Evolutionary conservation across 106 monocot species (phyloP), one percentile per base, ranked within the genome.

Genomic region (Phalaenopsis aphrodite): DNA sequence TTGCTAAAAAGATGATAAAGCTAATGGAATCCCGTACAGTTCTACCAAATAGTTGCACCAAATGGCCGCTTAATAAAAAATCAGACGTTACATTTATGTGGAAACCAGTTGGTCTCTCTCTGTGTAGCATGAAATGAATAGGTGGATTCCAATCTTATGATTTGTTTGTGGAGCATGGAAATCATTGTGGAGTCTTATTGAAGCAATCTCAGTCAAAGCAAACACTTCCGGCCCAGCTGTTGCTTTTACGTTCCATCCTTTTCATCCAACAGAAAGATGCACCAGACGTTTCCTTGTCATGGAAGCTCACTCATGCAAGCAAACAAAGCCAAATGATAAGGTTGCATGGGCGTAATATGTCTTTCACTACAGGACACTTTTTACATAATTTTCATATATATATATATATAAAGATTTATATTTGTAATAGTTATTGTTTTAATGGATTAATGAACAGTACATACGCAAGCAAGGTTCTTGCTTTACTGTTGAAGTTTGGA

Each of bases 211-310:
- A 74, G 43, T 74, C 74, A 74, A 74, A 74, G 19, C 8, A 5
- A 74, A 74, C 41, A 16, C 39, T 71, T 69, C 30, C 24, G 8
- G 38, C 11, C 8, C 15, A 15, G 36, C 42, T 19, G 74, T 43
- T 45, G 74, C 74, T 74, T 69, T 69, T 16, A 2, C 39, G 43
- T 18, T 74, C 74, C 74, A 74, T 74, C 43, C 41, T 74, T 74
- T 74, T 74, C 17, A 43, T 36, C 74, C 74, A 43, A 17, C 42
- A 74, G 74, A 43, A 74, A 43, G 41, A 19, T 74, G 74, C 7
- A 5, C 18, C 19, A 6, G 43, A 74, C 42, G 18, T 74, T 45
- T 74, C 19, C 19, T 45, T 17, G 71, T 10, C 39, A 71, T 71
- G 71, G 39, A 71, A 71, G 36, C 39, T 71, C 41, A 36, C 39